These are phyloP conservation scores for Phytophthora pinifolia DNA, from an alignment of 352 stramenopile species.

Conservation along the genomic window DNA sequence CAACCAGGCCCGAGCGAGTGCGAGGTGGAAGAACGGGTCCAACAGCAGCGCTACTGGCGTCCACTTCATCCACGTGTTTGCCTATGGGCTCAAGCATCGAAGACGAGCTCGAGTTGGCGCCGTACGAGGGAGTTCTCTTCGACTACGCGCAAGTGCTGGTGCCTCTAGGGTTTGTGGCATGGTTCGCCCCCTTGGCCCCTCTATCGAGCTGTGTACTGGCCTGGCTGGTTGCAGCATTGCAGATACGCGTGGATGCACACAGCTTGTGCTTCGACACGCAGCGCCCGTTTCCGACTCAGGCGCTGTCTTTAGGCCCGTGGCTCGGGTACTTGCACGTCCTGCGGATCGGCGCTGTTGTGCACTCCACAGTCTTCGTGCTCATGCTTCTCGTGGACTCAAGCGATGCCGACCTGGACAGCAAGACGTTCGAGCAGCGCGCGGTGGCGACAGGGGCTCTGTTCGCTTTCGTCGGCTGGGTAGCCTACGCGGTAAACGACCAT, in stretches of 20 bases:
- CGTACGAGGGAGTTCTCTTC: conserved; percentile 72
- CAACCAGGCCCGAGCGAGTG: not conserved
- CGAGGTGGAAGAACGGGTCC: conserved; percentile 3
- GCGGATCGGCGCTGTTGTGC: conserved; percentile 45
- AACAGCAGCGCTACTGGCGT: conserved; percentile 8
- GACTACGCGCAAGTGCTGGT: conserved; percentile 77
- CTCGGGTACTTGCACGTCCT: conserved; percentile 55
- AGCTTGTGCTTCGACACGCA: conserved; percentile 63
- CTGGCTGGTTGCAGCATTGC: conserved; percentile 52
- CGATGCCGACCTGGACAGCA: conserved; percentile 25
- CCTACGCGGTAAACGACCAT: conserved; percentile 42
- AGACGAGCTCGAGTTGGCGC: conserved; percentile 40
- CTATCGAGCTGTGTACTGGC: conserved; percentile 37
- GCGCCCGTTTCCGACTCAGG: conserved; percentile 54
- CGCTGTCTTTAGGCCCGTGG: conserved; percentile 65
- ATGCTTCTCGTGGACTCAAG: conserved; percentile 16
- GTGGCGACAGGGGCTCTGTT: conserved; percentile 21
- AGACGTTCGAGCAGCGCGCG: conserved; percentile 23
- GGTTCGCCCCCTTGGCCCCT: conserved; percentile 60
- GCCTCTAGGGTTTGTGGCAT: conserved; percentile 61
- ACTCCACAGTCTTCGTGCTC: conserved; percentile 47
- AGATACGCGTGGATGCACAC: conserved; percentile 66
- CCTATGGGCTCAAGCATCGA: conserved; percentile 24
- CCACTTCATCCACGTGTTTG: conserved; percentile 1
- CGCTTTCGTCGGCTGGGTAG: conserved; percentile 36